Base-by-base conservation (phyloP, 1,139 yeast genomes). In the Yamadazyma aaseri region DNA sequence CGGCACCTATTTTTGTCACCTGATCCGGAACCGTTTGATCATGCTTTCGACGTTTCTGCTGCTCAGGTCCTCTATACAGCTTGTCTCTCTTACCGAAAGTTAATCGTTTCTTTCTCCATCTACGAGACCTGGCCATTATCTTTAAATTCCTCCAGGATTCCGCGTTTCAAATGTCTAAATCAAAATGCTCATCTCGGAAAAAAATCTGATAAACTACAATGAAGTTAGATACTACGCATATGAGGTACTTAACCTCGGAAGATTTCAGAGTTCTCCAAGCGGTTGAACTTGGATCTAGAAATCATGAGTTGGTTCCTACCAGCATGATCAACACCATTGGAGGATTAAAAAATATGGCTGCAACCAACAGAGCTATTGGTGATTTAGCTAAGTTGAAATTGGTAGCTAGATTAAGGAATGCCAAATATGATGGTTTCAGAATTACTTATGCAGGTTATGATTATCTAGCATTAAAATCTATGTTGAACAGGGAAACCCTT, bases 261-360 rank as follows among this genome's bases (percentile, higher is more conserved):
- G 98, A 92, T 63, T 92, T 87, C 68, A 73, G 85, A 39, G 95
- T 89, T 12, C 76, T 92, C 35, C 85, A 83, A 40, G 97, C 96
- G 1, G 85, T 85, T 6, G 98, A 92, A 56, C 71, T 77, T 59
- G 98, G 97, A 6, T 82, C 97, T 1, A 74, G 86, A 46, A 89
- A 86, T 58, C 98, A 94, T 60, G 97, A 92, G 56, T 77, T 94
- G 40, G 97, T 94, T 12, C 98, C 99, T 11, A 86, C 96, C 0
- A 72, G 75, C 31, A 63, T 92, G 65, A 89, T 92, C 40, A 85
- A 81, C 44, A 82, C 84, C 40, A 64, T 89, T 26, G 86, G 96
- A 6, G 89, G 89, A 2, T 61, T 89, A 52, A 76, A 84, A 45
- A 81, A 90, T 23, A 77, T 80, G 10, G 75, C 94, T 10, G 86